Base-by-base conservation (phyloP, 2,329 filamentous ascomycete genomes). In the Stemphylium vesicarium region DNA sequence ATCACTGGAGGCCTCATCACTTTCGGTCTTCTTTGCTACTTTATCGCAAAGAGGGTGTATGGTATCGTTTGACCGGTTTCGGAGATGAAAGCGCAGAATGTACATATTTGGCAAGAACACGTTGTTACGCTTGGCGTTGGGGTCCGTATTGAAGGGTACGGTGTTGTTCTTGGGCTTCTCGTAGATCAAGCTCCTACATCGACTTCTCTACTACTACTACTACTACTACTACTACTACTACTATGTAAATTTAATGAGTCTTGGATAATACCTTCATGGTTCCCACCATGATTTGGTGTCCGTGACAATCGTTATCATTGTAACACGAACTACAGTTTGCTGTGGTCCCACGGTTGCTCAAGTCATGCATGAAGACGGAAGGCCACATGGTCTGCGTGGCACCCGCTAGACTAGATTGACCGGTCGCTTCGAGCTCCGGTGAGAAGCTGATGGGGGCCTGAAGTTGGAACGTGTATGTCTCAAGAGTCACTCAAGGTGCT, bases 11-110 rank as follows among this genome's bases (percentile, higher is more conserved):
- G 90, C 0, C 76, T 98, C 40, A 53, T 96, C 2, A 72, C 85
- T 15, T 98, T 98, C 76, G 95, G 92, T 0, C 70, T 93, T 24
- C 83, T 82, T 4, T 96, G 93, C 70, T 97, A 88, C 71, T 79
- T 88, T 70, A 88, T 93, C 62, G 92, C 92, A 15, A 96, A 95
- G 81, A 84, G 89, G 87, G 65, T 75, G 11, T 75, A 73, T 45
- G 70, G 69, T 1, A 74, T 75, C 40, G 70, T 75, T 13, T 75
- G 45, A 56, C 26, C 13, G 33, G n/a, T 13, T 20, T 16, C n/a
- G 8, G 36, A 24, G 16, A 16, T 31, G 29, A 29, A n/a, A 40
- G 43, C 13, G 24, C 47, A 36, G 43, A 29, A 12, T 41, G 46
- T 22, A 47, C 18, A 8, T 29, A 22, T 40, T 39, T 47, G 26